These are phyloP conservation scores for Colletotrichum gloeosporioides DNA, from an alignment of 2,329 filamentous ascomycete genomes.

Conservation along the genomic window DNA sequence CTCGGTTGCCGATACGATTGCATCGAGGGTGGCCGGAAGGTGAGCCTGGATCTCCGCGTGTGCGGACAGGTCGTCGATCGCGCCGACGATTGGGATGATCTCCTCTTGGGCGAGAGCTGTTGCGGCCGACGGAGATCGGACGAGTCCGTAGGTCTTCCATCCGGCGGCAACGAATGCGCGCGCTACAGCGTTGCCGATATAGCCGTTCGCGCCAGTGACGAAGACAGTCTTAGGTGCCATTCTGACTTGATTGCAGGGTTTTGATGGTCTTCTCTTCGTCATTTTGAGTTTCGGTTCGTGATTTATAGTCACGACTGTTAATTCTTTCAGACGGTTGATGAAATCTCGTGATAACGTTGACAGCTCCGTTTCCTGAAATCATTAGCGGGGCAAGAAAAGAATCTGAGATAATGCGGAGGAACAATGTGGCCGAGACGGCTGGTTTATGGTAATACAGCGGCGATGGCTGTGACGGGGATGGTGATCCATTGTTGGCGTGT, in stretches of 20 bases:
- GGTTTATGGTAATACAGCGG: neutral
- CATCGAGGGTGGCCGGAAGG: slow-evolving; percentile 40
- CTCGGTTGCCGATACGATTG: slow-evolving; percentile 49
- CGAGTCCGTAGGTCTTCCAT: slow-evolving; percentile 49
- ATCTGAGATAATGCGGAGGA: neutral
- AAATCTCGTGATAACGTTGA: neutral
- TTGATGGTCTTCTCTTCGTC: neutral
- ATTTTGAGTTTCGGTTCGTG: neutral
- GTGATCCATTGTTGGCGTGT: neutral
- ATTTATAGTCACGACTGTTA: neutral
- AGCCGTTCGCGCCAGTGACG: slow-evolving; percentile 54
- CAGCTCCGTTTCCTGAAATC: neutral
- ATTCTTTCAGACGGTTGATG: too few relatives aligned
- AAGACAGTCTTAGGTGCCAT: slow-evolving; percentile 37
- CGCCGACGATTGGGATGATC: slow-evolving; percentile 45
- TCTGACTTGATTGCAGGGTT: neutral
- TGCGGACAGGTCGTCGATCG: slow-evolving; percentile 36
- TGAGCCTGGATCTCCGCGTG: slow-evolving; percentile 29
- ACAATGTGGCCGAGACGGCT: neutral
- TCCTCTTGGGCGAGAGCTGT: slow-evolving; percentile 37
- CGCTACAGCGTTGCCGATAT: slow-evolving; percentile 50
- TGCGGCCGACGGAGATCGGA: slow-evolving; percentile 38
- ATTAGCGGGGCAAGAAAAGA: neutral
- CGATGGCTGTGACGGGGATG: neutral
- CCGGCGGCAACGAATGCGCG: slow-evolving; percentile 50